These are phyloP conservation scores for Zymoseptoria pseudotritici DNA, from an alignment of 2,329 filamentous ascomycete genomes.

Conservation along the genomic window DNA sequence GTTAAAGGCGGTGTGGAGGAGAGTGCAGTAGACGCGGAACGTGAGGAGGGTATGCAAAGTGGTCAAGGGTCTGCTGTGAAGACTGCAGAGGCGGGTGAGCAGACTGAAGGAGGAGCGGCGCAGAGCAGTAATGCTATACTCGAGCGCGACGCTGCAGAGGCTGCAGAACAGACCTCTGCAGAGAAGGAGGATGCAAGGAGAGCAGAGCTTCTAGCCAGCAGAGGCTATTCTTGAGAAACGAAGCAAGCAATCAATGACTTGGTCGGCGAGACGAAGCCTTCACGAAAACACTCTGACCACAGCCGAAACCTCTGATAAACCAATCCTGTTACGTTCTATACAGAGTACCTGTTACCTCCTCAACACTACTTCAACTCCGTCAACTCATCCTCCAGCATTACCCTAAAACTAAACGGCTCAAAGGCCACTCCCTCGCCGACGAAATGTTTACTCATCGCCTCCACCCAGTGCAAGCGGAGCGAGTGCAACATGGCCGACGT, in stretches of 20 bases:
- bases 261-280: neutral
- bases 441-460: slow-evolving; percentile 96
- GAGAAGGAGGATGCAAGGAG: neutral
- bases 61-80: neutral
- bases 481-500: slow-evolving; percentile 94
- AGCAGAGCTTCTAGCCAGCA: neutral
- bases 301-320: neutral
- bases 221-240: neutral
- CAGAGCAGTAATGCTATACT: neutral
- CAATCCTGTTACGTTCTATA: neutral
- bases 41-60: neutral
- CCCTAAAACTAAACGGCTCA: slow-evolving; percentile 79
- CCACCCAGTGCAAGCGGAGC: slow-evolving; percentile 88
- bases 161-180: neutral
- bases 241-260: neutral
- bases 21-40: neutral
- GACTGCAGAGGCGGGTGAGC: neutral
- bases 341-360: neutral
- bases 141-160: neutral
- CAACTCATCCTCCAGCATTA: slow-evolving; percentile 71
- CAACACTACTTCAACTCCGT: slow-evolving; percentile 28
- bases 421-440: slow-evolving; percentile 79
- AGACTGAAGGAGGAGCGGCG: neutral
- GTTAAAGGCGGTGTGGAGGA: neutral
- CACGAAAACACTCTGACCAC: too few relatives aligned